A percentile compares a stretch with the other conserved stretches of the same genome.
These are phyloP conservation scores for Lathyrus oleraceus DNA, from an alignment of 306 rosid species.

Conservation along the genomic window DNA sequence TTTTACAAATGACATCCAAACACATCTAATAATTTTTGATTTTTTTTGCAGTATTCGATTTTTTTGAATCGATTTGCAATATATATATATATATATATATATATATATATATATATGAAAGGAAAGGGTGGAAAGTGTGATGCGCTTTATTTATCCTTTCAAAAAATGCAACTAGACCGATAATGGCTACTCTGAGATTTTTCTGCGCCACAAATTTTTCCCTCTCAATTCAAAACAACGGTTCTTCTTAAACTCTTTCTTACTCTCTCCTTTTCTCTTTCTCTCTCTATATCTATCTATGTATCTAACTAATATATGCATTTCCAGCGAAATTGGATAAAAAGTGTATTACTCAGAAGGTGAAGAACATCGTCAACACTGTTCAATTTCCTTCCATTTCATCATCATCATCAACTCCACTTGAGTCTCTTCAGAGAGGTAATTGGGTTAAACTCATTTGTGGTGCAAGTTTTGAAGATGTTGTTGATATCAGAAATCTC, in stretches of 20 bases:
- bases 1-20: too few relatives aligned
- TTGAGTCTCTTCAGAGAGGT: constrained; percentile 45
- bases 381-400: constrained; percentile 33
- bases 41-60: too few relatives aligned
- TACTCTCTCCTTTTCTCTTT: not conserved
- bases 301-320: not conserved
- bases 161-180: too few relatives aligned
- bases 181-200: not conserved
- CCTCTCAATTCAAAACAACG: not conserved
- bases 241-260: not conserved
- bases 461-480: constrained; percentile 89
- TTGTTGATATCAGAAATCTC: constrained; percentile 85
- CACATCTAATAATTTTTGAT: too few relatives aligned
- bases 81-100: too few relatives aligned
- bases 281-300: not conserved
- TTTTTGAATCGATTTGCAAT: too few relatives aligned
- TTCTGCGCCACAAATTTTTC: not conserved
- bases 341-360: not conserved
- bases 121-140: too few relatives aligned
- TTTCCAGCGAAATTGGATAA: not conserved
- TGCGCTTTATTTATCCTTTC: too few relatives aligned
- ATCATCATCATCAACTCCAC: constrained; percentile 49
- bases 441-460: constrained; percentile 56
- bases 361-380: not conserved
- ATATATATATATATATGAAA: too few relatives aligned